A percentile compares a stretch with the other conserved stretches of the same genome.
Evolutionary conservation across 768 basidiomycete genomes (phyloP).

Genomic region (Amanita pseudoporphyria): DNA sequence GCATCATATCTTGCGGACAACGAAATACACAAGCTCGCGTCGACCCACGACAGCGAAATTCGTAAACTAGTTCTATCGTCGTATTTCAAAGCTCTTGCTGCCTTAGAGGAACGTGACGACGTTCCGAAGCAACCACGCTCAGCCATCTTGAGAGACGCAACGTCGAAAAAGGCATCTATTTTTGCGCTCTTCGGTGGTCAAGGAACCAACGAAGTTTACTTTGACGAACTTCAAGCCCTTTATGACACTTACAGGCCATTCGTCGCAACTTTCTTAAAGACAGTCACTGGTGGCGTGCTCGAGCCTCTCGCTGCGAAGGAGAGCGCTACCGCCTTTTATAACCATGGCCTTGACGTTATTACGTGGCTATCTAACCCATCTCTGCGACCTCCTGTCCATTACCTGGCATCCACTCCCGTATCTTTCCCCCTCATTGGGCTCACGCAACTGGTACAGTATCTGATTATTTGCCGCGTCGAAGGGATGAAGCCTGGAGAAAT

Average conservation of each 20-base stretch:
- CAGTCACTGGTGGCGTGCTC: slow-evolving; percentile 59
- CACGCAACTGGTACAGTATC: slow-evolving; percentile 91
- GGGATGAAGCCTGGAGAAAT: slow-evolving; percentile 75
- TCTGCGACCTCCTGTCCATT: slow-evolving; percentile 69
- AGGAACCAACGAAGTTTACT: slow-evolving; percentile 97
- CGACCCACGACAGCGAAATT: slow-evolving; percentile 63
- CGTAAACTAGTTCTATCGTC: slow-evolving; percentile 69
- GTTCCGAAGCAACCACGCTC: slow-evolving; percentile 56
- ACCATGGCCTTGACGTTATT: slow-evolving; percentile 69
- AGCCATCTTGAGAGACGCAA: slow-evolving; percentile 58
- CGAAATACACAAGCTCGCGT: slow-evolving; percentile 78
- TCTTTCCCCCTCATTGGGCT: slow-evolving; percentile 95
- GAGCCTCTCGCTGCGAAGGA: slow-evolving; percentile 57
- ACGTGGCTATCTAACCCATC: slow-evolving; percentile 73
- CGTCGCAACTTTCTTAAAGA: slow-evolving; percentile 59
- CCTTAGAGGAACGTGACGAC: slow-evolving; percentile 47
- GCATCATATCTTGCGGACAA: slow-evolving; percentile 56
- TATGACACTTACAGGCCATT: slow-evolving; percentile 90
- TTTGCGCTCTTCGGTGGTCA: slow-evolving; percentile 97
- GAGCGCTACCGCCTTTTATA: slow-evolving; percentile 56
- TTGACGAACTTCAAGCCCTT: slow-evolving; percentile 87
- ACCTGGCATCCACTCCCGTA: slow-evolving; percentile 88
- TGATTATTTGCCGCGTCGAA: slow-evolving; percentile 67
- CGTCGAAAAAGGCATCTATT: slow-evolving; percentile 56
- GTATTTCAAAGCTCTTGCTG: slow-evolving; percentile 70